These are phyloP conservation scores for Ploettnerulaceae sp. DNA, from an alignment of 2,329 filamentous ascomycete species.

Conservation along the genomic window DNA sequence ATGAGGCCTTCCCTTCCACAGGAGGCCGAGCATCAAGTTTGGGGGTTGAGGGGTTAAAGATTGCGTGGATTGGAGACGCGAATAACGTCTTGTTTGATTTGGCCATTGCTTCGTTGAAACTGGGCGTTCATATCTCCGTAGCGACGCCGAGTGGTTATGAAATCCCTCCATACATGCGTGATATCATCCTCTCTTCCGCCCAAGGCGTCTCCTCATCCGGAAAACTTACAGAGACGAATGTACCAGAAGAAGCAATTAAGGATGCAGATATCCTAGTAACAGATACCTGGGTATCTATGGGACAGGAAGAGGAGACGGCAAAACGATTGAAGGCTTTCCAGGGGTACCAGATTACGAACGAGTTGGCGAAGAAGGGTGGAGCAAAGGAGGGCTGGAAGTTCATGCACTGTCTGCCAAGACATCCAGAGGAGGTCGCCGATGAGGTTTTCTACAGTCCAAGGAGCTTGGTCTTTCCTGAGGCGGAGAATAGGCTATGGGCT, in stretches of 20 bases:
- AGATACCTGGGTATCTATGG: constrained; percentile 98
- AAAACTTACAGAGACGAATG: constrained; percentile 66
- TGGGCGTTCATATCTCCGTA: constrained; percentile 80
- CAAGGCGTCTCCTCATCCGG: constrained; percentile 54
- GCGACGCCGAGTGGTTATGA: constrained; percentile 82
- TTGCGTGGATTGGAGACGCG: constrained; percentile 93
- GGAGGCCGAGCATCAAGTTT: constrained; percentile 37
- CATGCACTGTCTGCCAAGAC: constrained; percentile 95
- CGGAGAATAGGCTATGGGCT: constrained; percentile 90
- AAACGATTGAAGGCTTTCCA: constrained; percentile 76
- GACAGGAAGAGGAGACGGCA: constrained; percentile 80
- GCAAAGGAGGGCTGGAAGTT: constrained; percentile 92
- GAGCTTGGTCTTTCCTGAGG: constrained; percentile 88
- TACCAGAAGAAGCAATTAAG: constrained; percentile 80
- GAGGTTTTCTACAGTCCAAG: constrained; percentile 87
- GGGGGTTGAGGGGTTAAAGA: constrained; percentile 76
- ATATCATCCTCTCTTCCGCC: constrained; percentile 63
- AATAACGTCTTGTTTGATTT: constrained; percentile 97
- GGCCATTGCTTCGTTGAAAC: constrained; percentile 79
- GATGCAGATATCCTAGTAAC: constrained; percentile 87
- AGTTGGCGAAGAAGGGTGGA: constrained; percentile 76
- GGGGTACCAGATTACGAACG: constrained; percentile 87
- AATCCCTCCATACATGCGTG: constrained; percentile 70
- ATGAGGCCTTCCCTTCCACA: constrained; percentile 63
- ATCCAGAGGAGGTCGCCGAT: constrained; percentile 88